phyloP scores from a whole-genome alignment of 306 rosid genomes.

The Begonia peltatifolia region DNA sequence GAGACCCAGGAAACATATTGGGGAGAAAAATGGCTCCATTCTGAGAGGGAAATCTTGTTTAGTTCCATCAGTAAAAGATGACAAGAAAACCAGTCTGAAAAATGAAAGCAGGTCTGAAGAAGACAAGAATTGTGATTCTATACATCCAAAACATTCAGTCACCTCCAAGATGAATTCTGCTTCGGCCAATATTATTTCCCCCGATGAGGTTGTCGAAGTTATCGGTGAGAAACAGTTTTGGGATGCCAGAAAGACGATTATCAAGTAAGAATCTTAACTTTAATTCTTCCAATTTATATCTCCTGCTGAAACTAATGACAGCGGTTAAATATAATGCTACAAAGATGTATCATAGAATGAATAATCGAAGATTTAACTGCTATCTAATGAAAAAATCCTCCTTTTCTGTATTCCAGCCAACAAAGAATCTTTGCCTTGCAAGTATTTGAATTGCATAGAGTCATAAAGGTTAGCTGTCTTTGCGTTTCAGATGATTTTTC shows the following conservation, averaged over 20 bases:
- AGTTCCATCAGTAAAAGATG: conserved; percentile 13
- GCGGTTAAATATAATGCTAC: background rate
- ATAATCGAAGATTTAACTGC: conserved; percentile 3
- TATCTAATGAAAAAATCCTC: background rate
- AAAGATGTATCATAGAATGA: too few relatives aligned
- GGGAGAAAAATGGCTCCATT: too few relatives aligned
- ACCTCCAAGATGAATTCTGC: conserved; percentile 11
- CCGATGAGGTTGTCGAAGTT: conserved; percentile 39
- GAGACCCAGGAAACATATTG: conserved; percentile 1
- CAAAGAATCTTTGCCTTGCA: conserved; percentile 48
- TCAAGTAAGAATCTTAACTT: conserved; percentile 24
- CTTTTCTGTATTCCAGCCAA: conserved; percentile 36
- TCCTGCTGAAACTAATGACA: too few relatives aligned
- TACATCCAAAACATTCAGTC: conserved; percentile 14
- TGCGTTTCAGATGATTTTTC: background rate
- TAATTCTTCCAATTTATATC: too few relatives aligned
- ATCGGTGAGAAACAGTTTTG: conserved; percentile 57
- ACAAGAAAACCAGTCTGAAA: conserved; percentile 14
- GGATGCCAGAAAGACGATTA: conserved; percentile 39
- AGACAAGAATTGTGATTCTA: conserved; percentile 18
- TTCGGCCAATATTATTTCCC: conserved; percentile 19
- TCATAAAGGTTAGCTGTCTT: conserved; percentile 39
- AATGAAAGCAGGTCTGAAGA: conserved; percentile 12
- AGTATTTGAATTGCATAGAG: conserved; percentile 75
- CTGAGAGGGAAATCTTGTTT: conserved; percentile 2